phyloP scores from a whole-genome alignment of 2,329 filamentous ascomycete species.

The Albophoma yamanashiensis region DNA sequence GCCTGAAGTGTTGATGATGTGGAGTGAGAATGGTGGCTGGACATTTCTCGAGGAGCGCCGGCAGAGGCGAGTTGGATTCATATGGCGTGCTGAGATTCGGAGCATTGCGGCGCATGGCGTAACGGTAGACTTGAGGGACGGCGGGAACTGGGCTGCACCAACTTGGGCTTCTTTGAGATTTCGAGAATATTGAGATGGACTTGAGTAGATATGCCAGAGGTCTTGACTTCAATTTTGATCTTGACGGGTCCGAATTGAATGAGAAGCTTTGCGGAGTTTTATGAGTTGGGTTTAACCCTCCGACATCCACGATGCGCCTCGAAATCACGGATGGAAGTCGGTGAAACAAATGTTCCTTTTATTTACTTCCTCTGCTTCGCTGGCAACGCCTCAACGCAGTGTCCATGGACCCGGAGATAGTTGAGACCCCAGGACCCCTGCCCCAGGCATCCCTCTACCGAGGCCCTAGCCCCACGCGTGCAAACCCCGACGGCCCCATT shows the following conservation, averaged over 20 bases:
- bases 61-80: not conserved
- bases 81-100: not conserved
- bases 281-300: not conserved
- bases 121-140: not conserved
- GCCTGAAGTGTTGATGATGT: not conserved
- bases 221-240: not conserved
- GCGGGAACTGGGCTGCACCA: not conserved
- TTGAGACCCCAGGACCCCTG: not conserved
- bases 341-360: no score
- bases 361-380: no score
- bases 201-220: not conserved
- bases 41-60: not conserved
- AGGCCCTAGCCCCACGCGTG: constrained; percentile 13
- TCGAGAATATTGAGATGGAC: not conserved
- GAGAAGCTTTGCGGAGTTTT: no score
- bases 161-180: not conserved
- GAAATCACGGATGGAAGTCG: no score
- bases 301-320: no score
- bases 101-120: not conserved
- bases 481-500: constrained; percentile 18
- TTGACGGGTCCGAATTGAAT: no score
- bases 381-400: not conserved
- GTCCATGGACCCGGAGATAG: not conserved
- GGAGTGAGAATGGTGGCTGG: not conserved
- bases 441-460: constrained; percentile 5